phyloP scores from a whole-genome alignment of 2,329 filamentous ascomycete genomes.

The Microcyclospora tardicrescens region DNA sequence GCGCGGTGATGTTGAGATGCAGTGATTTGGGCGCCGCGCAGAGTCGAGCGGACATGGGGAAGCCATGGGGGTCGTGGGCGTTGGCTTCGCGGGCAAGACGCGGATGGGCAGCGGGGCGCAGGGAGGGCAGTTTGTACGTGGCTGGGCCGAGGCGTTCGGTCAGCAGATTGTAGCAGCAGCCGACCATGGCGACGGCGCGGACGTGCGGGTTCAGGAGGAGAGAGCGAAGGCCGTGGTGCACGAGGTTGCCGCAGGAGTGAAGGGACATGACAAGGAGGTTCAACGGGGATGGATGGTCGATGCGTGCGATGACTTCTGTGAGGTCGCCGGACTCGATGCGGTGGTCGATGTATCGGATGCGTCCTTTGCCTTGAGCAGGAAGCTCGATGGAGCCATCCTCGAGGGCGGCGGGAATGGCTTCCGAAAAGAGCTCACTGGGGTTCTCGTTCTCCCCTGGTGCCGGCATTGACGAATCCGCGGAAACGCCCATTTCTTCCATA shows the following conservation, averaged over 20 bases:
- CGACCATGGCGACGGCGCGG: slow-evolving; percentile 83
- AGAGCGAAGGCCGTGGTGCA: slow-evolving; percentile 83
- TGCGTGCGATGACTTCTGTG: slow-evolving; percentile 49
- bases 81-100: slow-evolving; percentile 38
- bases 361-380: slow-evolving; percentile 50
- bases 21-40: slow-evolving; percentile 40
- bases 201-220: slow-evolving; percentile 74
- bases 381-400: slow-evolving; percentile 30
- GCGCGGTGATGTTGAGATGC: slow-evolving; percentile 83
- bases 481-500: slow-evolving; percentile 8
- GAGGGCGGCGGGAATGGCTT: background rate
- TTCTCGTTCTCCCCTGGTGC: slow-evolving; percentile 6
- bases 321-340: slow-evolving; percentile 62
- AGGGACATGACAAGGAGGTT: slow-evolving; percentile 80
- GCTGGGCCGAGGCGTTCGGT: slow-evolving; percentile 81
- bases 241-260: slow-evolving; percentile 94
- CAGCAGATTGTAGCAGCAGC: slow-evolving; percentile 94
- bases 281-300: slow-evolving; percentile 5
- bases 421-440: slow-evolving; percentile 1
- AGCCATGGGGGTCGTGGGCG: slow-evolving; percentile 76
- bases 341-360: slow-evolving; percentile 66
- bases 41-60: slow-evolving; percentile 74
- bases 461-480: slow-evolving; percentile 11
- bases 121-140: slow-evolving; percentile 68
- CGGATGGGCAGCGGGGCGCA: slow-evolving; percentile 48